A percentile compares a stretch with the other conserved stretches of the same genome.
These are phyloP conservation scores for Volvox reticuliferus DNA, from an alignment of 139 green algal species.

Conservation along the genomic window DNA sequence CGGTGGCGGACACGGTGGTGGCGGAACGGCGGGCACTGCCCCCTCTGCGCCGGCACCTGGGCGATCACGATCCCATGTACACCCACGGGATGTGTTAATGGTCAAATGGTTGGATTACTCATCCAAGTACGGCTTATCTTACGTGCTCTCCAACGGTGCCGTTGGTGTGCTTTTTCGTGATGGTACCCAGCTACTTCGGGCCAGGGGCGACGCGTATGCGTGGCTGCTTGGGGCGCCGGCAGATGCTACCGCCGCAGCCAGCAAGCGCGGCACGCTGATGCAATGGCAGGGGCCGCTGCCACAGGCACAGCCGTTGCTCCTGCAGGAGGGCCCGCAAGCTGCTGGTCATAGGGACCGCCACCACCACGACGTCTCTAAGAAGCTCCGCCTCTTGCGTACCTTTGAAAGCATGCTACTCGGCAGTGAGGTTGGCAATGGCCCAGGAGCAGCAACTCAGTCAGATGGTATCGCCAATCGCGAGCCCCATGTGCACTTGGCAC, in stretches of 20 bases:
- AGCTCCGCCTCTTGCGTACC: constrained; percentile 31
- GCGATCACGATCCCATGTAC: background rate
- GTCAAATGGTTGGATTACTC: constrained; percentile 46
- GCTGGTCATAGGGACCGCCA: background rate
- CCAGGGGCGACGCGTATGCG: background rate
- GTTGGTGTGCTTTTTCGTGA: constrained; percentile 42
- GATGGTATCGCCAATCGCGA: too few relatives aligned
- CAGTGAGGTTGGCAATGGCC: too few relatives aligned
- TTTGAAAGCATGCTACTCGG: constrained; percentile 21
- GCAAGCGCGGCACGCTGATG: background rate
- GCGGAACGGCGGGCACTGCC: too few relatives aligned
- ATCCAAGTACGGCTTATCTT: constrained; percentile 39
- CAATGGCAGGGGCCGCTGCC: background rate
- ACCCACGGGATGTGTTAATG: constrained; percentile 19
- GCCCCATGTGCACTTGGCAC: too few relatives aligned
- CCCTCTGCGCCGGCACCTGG: too few relatives aligned
- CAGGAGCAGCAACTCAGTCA: background rate
- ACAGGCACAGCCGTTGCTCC: background rate
- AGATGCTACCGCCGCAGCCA: background rate
- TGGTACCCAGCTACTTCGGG: constrained; percentile 12
- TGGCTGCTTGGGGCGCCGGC: constrained; percentile 18
- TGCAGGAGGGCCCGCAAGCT: background rate
- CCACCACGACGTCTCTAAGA: constrained; percentile 39
- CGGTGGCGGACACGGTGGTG: too few relatives aligned
- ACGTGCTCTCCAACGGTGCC: constrained; percentile 36